Percentiles rank a stretch among this genome's conserved stretches.
phyloP scores from a whole-genome alignment of 2,329 filamentous ascomycete species.

The Bipolaris sorokiniana region DNA sequence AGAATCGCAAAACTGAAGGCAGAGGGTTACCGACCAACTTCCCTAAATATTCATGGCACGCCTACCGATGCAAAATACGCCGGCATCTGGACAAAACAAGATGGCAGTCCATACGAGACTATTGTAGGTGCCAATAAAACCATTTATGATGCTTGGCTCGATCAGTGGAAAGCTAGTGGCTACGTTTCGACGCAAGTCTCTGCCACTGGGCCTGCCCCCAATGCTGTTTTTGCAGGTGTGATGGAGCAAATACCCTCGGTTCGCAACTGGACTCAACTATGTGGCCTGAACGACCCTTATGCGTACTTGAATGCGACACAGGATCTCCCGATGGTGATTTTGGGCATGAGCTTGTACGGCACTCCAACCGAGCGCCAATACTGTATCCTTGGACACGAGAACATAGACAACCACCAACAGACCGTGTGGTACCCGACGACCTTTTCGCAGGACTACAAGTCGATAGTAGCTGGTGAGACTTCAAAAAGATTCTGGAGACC shows the following conservation, averaged over 20 bases:
- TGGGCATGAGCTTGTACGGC: constrained; percentile 28
- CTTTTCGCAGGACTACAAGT: constrained; percentile 13
- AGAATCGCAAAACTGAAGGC: constrained; percentile 19
- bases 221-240: constrained; percentile 29
- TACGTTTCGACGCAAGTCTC: constrained; percentile 32
- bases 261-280: constrained; percentile 17
- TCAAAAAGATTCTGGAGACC: constrained; percentile 34
- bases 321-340: constrained; percentile 17
- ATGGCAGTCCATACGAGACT: constrained; percentile 22
- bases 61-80: constrained; percentile 23
- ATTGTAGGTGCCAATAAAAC: constrained; percentile 22
- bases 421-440: constrained; percentile 22
- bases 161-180: constrained; percentile 20
- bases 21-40: constrained; percentile 23
- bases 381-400: constrained; percentile 28
- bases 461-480: constrained; percentile 14
- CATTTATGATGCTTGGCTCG: constrained; percentile 26
- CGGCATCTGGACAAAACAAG: constrained; percentile 27
- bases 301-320: not conserved
- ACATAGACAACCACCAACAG: constrained; percentile 23
- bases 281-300: constrained; percentile 18
- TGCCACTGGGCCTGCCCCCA: constrained; percentile 25
- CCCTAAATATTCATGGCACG: constrained; percentile 24
- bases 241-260: constrained; percentile 22
- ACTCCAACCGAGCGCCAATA: constrained; percentile 20